phyloP scores from a whole-genome alignment of 805 yeast species.

The Candida gorgasii region DNA sequence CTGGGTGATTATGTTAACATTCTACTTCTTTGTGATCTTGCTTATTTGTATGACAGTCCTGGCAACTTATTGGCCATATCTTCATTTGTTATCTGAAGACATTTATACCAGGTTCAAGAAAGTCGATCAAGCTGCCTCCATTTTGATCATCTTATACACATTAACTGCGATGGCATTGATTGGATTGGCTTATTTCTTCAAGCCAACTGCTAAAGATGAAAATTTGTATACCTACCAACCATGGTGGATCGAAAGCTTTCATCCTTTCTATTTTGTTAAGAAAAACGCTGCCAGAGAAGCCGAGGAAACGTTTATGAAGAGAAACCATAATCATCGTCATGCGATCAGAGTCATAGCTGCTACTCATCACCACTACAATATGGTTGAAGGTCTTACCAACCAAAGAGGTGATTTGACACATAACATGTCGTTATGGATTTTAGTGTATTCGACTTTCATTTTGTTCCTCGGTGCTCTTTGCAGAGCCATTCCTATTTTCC shows the following conservation, averaged over 20 bases:
- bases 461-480: constrained; percentile 52
- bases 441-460: constrained; percentile 47
- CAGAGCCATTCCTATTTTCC: constrained; percentile 51
- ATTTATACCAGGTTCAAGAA: constrained; percentile 53
- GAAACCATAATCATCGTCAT: constrained; percentile 48
- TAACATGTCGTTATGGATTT: constrained; percentile 49
- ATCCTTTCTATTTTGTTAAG: constrained; percentile 58
- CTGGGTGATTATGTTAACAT: constrained; percentile 48
- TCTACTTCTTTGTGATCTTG: constrained; percentile 56
- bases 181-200: constrained; percentile 51
- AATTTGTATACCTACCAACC: constrained; percentile 65
- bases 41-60: constrained; percentile 69
- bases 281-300: constrained; percentile 51
- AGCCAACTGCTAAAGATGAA: constrained; percentile 54
- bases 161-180: constrained; percentile 52
- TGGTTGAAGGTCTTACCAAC: constrained; percentile 33
- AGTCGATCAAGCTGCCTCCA: constrained; percentile 48
- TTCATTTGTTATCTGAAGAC: constrained; percentile 50
- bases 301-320: constrained; percentile 44
- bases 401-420: constrained; percentile 48
- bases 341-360: constrained; percentile 65
- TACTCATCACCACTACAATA: constrained; percentile 43
- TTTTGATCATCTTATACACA: constrained; percentile 47
- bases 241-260: constrained; percentile 73
- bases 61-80: constrained; percentile 60